Base-by-base conservation (phyloP, 1,139 yeast genomes). In the Hemisphaericaspora subhashii region DNA sequence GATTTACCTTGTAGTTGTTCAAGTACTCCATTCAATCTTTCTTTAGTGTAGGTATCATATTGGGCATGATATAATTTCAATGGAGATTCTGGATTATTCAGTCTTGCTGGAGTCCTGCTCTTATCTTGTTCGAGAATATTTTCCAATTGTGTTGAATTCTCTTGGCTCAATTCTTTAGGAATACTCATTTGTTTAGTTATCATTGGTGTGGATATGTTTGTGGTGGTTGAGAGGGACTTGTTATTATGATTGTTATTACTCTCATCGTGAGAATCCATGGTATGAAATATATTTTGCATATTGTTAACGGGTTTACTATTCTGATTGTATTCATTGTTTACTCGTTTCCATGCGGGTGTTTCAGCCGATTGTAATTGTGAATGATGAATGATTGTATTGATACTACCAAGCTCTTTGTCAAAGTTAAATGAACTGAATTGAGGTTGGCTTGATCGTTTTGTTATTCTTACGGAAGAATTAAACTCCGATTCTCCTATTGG, bases 41-140 rank as follows among this genome's bases (percentile, higher is more conserved):
- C 67, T 39, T 66, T 68, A 1, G 77, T 72, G 40, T 57, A 72
- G 0, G 77, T 72, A 45, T 72, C 67, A 44, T 70, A 70, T 25
- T 64, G 58, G 30, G 60, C 63, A 6, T 63, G 61, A 45, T 64
- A 71, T 21, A 71, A 50, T 44, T 71, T 71, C 38, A 71, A 58
- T 0, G 77, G 77, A 1, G 75, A 68, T 30, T 57, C 55, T 3
- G 60, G 66, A 18, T 57, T 55, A 45, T 47, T 51, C 10, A n/a
- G 4, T 16, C 32, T 13, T n/a, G 3, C 14, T n/a, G 23, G 32
- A 14, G 27, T 24, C 46, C 28, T 52, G 20, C 41, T 51, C 30
- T 50, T 50, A 17, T 43, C 42, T 24, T 24, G 27, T 12, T 54
- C 58, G n/a, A 55, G 41, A 23, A 57, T 46, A 33, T 57, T 53